Evolutionary conservation across 345 rosid genomes (phyloP).

Genomic region (Populus simonii): DNA sequence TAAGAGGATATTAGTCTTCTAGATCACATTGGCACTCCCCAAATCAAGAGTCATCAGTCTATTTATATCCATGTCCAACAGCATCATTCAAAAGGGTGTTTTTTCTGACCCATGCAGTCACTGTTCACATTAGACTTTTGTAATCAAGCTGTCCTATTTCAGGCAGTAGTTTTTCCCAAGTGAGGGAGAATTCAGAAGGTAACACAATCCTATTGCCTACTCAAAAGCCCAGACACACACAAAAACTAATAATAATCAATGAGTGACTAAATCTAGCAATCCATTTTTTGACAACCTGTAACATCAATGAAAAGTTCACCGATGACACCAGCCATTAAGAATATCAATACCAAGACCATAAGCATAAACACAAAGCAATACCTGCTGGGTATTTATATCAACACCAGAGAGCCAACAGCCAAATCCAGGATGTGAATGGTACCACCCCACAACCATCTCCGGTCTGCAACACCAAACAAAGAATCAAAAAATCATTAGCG

Average conservation of each 20-base stretch:
- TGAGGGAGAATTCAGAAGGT: neutral
- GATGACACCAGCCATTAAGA: neutral
- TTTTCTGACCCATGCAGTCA: neutral
- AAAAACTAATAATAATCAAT: neutral
- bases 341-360: neutral
- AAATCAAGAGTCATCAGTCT: neutral
- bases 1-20: neutral
- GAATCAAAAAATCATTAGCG: neutral
- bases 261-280: neutral
- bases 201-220: neutral
- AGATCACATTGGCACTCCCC: neutral
- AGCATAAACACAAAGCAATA: constrained; percentile 9
- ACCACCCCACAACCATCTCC: constrained; percentile 99
- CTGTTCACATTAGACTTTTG: neutral
- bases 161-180: neutral
- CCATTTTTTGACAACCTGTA: neutral
- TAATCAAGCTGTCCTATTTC: neutral
- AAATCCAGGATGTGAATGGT: constrained; percentile 99
- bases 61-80: neutral
- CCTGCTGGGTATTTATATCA: constrained; percentile 98
- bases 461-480: constrained; percentile 54
- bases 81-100: neutral
- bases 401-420: constrained; percentile 99
- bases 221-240: neutral
- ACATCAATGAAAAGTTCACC: neutral